Percentiles rank a stretch among this genome's conserved stretches.
phyloP scores from a whole-genome alignment of 139 green algal genomes.

The Dunaliella sp. region DNA sequence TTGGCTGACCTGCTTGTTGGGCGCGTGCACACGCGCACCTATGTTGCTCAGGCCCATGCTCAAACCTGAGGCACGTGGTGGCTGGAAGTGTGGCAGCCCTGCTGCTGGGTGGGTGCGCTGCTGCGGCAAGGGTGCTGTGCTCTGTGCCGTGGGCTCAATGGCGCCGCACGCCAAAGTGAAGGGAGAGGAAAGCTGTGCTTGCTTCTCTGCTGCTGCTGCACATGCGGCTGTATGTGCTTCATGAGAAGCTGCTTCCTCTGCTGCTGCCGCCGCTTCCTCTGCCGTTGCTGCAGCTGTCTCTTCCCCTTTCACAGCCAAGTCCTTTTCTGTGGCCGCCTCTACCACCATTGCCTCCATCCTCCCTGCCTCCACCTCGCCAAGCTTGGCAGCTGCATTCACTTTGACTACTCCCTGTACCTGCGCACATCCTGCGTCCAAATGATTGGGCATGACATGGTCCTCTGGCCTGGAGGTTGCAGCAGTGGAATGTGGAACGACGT shows the following conservation, averaged over 20 bases:
- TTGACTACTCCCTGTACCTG: no score
- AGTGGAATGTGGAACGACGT: neutral
- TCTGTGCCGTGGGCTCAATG: neutral
- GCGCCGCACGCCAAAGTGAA: neutral
- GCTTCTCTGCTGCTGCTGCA: no score
- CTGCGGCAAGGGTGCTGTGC: no score
- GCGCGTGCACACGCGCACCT: neutral
- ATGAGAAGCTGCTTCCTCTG: neutral
- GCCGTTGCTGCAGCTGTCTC: constrained; percentile 3
- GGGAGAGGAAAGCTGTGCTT: no score
- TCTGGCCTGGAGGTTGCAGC: neutral
- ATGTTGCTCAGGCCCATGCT: neutral
- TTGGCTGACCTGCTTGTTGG: neutral
- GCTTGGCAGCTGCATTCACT: no score
- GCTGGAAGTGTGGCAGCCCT: neutral
- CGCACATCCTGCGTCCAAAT: no score
- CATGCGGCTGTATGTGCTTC: neutral
- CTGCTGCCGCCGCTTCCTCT: constrained; percentile 3
- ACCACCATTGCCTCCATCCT: neutral
- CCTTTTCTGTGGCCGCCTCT: neutral
- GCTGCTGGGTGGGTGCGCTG: neutral
- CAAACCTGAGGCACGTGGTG: neutral
- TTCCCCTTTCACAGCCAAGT: neutral
- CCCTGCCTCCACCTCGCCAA: no score
- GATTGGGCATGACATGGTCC: constrained; percentile 7